Base-by-base conservation (phyloP, 495 filamentous ascomycete species). In the Podospora pseudocomata region DNA sequence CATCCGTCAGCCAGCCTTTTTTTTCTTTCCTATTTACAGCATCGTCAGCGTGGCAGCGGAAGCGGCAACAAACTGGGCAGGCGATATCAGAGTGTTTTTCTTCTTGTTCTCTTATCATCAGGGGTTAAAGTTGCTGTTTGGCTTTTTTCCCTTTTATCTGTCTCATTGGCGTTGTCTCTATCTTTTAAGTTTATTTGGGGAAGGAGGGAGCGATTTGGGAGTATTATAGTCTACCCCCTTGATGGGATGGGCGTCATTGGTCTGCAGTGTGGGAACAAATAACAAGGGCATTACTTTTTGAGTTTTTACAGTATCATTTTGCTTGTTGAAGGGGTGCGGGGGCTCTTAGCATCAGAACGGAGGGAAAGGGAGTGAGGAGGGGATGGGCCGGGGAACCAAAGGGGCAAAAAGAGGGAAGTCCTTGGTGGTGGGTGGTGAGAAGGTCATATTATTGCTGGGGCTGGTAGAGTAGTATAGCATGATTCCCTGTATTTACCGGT, bases 1-100 rank as follows among this genome's bases (percentile, higher is more conserved):
- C 64, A 65, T 65, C 34, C 54, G 64, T 20, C 65, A 15, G 63
- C 60, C 44, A 61, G 13, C 39, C 39, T 49, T 68, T 18, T 65
- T 65, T 63, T 27, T 61, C n/a, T 60, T 63, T 56, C 15, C 2
- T 16, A 49, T 49, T 49, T 49, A 49, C 39, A 49, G 39, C 39
- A 49, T 49, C 2, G 39, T 49, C 39, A 49, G 39, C 39, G 7
- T 32, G 39, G 39, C 39, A 49, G 9, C 39, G 15, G 9, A 49
- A 49, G 39, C 39, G 13, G 13, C 39, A 49, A 49, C 39, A 49
- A 49, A 7, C 7, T 49, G 39, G 39, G 39, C 39, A 13, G 39
- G 39, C 39, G 13, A 49, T 49, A 49, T 49, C 39, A 49, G 13
- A 11, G 5, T 39, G 0, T 39, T 16, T 49, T 11, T 49, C 15